Base-by-base conservation (phyloP, 768 basidiomycete species). In the Obba rivulosa region DNA sequence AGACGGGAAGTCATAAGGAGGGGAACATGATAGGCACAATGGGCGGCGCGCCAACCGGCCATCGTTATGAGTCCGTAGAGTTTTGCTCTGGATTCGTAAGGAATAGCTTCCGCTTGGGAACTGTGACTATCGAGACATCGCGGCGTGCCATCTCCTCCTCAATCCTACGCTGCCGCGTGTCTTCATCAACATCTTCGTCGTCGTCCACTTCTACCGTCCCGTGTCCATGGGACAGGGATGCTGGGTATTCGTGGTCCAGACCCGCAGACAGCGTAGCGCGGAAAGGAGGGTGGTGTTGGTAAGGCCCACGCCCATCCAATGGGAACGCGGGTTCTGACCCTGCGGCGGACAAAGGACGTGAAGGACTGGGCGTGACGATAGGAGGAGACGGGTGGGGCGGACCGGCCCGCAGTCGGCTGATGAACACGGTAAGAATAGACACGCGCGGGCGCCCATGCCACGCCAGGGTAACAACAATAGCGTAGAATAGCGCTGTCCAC, bases 71-170 rank as follows among this genome's bases (percentile, higher is more conserved):
- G 20, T 28, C 21, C 14, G n/a, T 46, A 40, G 47, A 51, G 49
- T 51, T 45, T 8, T 49, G 48, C 48, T 61, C 62, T 13, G 85
- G 86, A 64, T 92, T 92, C 45, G 79, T 75, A 41, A 91, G 76
- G 74, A 80, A 81, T 48, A 92, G 67, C 59, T 77, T 81, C 55
- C 87, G 85, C 61, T 79, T 83, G 17, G 89, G 89, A 11, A 81
- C 77, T 17, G 72, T 73, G 52, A 91, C 78, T 58, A 91, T 87
- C n/a, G 85, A 85, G 24, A 91, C 87, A 54, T 91, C 87, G 42
- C 89, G 77, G 55, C 87, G 73, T 34, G 74, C 80, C 77, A 92
- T 87, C 65, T 91, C 88, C 49, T 85, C 82, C 61, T 91, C 89
- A 28, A 90, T 88, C 56, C 79, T 72, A 50, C 80, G 74, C 62